phyloP scores from a whole-genome alignment of 192 early-diverging fungal genomes.

The Ambispora gerdemannii region DNA sequence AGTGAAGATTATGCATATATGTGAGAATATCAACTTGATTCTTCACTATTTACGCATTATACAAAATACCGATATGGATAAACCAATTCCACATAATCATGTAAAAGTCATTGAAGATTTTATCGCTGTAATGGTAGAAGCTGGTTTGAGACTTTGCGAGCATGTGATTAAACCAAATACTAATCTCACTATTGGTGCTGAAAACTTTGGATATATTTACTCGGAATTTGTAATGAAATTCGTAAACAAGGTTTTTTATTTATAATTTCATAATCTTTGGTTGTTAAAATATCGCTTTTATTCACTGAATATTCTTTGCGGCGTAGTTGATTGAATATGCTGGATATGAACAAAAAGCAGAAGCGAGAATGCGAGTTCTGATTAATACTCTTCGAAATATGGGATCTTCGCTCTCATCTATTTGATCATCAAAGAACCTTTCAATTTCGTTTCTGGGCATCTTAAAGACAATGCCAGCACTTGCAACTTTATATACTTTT shows the following conservation, averaged over 20 bases:
- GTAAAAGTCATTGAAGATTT: constrained; percentile 12
- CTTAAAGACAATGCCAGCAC: too few species aligned
- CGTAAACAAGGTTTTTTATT: constrained; percentile 10
- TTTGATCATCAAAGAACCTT: too few species aligned
- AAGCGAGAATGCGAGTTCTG: constrained; percentile 19
- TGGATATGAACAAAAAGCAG: not conserved
- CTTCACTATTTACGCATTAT: constrained; percentile 14
- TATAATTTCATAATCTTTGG: not conserved
- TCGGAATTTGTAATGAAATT: constrained; percentile 17
- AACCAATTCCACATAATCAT: constrained; percentile 18
- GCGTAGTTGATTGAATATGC: constrained; percentile 11
- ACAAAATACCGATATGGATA: constrained; percentile 14
- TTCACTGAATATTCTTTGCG: not conserved
- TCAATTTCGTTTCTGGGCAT: too few species aligned
- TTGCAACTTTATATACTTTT: too few species aligned
- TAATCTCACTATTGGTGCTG: not conserved
- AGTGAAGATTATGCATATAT: constrained; percentile 19
- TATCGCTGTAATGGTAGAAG: constrained; percentile 1
- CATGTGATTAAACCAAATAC: constrained; percentile 20
- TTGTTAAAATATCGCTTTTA: not conserved
- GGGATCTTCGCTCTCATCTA: not conserved
- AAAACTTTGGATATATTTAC: constrained; percentile 15
- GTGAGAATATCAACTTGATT: constrained; percentile 15
- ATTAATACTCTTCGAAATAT: constrained; percentile 13
- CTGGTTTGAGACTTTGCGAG: constrained; percentile 22